These are phyloP conservation scores for Rossbeevera mucosa DNA, from an alignment of 768 basidiomycete species.

Conservation along the genomic window DNA sequence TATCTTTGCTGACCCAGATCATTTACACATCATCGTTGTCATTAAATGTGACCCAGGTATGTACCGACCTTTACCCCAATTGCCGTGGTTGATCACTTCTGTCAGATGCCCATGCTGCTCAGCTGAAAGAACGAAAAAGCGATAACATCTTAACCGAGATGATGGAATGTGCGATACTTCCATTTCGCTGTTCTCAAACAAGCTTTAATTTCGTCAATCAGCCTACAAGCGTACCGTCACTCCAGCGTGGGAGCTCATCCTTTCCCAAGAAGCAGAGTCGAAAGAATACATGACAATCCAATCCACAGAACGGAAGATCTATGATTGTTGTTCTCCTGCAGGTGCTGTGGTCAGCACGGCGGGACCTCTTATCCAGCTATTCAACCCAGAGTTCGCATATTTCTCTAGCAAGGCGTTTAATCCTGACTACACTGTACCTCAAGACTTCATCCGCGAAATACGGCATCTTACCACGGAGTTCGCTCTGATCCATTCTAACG, in stretches of 20 bases:
- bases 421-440: slow-evolving; percentile 1
- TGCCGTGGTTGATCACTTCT: not conserved
- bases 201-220: not conserved
- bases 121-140: not conserved
- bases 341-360: not conserved
- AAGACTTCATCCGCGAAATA: slow-evolving; percentile 3
- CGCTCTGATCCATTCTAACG: slow-evolving; percentile 9
- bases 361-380: slow-evolving; percentile 12
- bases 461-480: slow-evolving; percentile 12
- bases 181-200: not conserved
- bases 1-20: no score
- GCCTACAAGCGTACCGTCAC: not conserved
- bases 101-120: not conserved
- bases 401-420: slow-evolving; percentile 23
- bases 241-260: not conserved
- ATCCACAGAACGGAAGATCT: not conserved
- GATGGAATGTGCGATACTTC: not conserved
- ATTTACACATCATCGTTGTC: no score
- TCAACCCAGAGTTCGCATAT: slow-evolving; percentile 25
- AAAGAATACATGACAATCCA: slow-evolving; percentile 5
- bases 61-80: not conserved
- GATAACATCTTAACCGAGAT: not conserved
- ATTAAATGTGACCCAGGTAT: not conserved
- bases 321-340: slow-evolving; percentile 9
- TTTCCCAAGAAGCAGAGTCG: slow-evolving; percentile 11